phyloP scores from a whole-genome alignment of 257 asterid species.

The Jacaranda copaia region DNA sequence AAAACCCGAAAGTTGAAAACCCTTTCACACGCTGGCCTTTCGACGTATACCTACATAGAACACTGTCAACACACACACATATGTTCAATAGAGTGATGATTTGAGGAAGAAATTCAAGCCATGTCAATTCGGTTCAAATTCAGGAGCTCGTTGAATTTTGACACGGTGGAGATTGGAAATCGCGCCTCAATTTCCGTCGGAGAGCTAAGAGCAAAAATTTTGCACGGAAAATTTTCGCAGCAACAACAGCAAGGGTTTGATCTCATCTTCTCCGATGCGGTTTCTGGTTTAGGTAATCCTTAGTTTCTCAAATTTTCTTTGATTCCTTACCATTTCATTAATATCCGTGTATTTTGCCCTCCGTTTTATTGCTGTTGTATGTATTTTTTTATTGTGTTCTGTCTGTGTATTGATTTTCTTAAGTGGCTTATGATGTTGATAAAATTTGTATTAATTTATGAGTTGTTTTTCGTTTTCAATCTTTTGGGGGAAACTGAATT shows the following conservation, averaged over 20 bases:
- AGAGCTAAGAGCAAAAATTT: slow-evolving; percentile 60
- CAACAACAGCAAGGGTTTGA: slow-evolving; percentile 74
- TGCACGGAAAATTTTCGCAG: slow-evolving; percentile 53
- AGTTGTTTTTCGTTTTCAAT: background rate
- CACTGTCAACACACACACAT: background rate
- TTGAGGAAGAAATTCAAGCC: slow-evolving; percentile 25
- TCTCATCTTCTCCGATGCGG: slow-evolving; percentile 76
- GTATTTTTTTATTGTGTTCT: background rate
- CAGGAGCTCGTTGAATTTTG: slow-evolving; percentile 72
- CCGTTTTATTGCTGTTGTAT: background rate
- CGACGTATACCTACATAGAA: background rate
- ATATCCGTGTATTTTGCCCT: background rate
- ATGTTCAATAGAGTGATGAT: slow-evolving; percentile 32
- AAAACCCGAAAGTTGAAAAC: slow-evolving; percentile 41
- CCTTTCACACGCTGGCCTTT: slow-evolving; percentile 30
- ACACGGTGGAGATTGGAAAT: slow-evolving; percentile 62
- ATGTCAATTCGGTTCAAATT: slow-evolving; percentile 91
- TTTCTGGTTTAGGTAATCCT: slow-evolving; percentile 65
- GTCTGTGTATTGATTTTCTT: background rate
- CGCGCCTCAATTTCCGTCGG: slow-evolving; percentile 64
- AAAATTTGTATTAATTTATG: slow-evolving; percentile 20
- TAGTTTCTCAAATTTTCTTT: background rate
- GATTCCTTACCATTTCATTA: background rate
- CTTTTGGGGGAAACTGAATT: slow-evolving; percentile 16
- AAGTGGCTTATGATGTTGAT: slow-evolving; percentile 10